Evolutionary conservation across 257 asterid genomes (phyloP).

Genomic region (Catharanthus roseus): DNA sequence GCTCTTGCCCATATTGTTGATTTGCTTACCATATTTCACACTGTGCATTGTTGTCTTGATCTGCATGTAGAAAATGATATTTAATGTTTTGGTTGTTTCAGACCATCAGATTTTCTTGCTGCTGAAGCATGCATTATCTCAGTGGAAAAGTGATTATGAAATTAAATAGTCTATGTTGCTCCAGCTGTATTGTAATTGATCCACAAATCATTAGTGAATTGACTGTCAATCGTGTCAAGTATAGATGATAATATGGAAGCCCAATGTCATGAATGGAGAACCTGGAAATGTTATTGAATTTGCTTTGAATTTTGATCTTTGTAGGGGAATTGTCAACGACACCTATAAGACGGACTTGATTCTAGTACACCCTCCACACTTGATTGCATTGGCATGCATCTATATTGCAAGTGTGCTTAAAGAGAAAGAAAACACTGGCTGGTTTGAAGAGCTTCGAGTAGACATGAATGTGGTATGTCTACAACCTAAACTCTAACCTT

Average conservation of each 20-base stretch:
- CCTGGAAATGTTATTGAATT: background rate
- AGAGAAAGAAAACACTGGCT: constrained; percentile 86
- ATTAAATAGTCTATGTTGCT: background rate
- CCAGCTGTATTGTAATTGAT: background rate
- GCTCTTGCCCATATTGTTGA: background rate
- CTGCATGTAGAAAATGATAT: background rate
- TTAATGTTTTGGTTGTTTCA: background rate
- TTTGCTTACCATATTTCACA: background rate
- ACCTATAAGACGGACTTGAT: constrained; percentile 95
- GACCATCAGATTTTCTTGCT: background rate
- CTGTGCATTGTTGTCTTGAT: background rate
- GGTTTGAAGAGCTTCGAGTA: constrained; percentile 99
- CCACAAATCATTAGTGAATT: background rate
- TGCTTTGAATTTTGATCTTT: constrained; percentile 15
- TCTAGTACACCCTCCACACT: constrained; percentile 83
- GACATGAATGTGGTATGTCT: constrained; percentile 86
- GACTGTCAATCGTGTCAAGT: background rate
- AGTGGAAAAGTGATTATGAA: background rate
- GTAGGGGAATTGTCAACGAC: constrained; percentile 91
- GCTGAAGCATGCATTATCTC: constrained; percentile 5
- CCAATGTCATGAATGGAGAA: background rate
- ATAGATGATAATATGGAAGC: background rate
- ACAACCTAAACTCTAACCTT: background rate
- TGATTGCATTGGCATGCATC: constrained; percentile 81
- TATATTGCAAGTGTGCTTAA: constrained; percentile 80